These are phyloP conservation scores for Quercus rubra DNA, from an alignment of 306 rosid genomes.

Conservation along the genomic window DNA sequence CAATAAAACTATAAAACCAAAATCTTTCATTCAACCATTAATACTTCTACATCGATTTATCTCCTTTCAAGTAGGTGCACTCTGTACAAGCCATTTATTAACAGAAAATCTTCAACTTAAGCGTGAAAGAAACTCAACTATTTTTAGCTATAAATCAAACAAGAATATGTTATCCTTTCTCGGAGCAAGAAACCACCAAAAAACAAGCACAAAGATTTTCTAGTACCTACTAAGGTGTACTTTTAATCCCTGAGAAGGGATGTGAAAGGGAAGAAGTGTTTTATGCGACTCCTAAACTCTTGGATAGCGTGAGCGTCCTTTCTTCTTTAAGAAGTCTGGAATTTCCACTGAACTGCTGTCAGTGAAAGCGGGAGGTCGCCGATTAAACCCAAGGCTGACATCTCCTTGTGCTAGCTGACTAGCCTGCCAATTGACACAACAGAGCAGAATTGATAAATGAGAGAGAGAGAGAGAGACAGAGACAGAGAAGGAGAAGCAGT, in stretches of 20 bases:
- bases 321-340: conserved; percentile 94
- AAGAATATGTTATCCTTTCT: conserved; percentile 25
- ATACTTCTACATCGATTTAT: neutral
- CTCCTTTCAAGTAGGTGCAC: neutral
- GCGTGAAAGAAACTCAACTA: conserved; percentile 21
- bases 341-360: conserved; percentile 80
- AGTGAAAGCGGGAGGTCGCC: conserved; percentile 52
- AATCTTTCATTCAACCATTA: conserved; percentile 4
- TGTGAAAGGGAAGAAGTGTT: conserved; percentile 16
- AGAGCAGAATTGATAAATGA: conserved; percentile 10
- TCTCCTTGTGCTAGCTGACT: conserved; percentile 65
- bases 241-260: conserved; percentile 34
- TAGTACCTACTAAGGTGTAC: conserved; percentile 33
- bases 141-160: conserved; percentile 33
- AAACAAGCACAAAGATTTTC: conserved; percentile 21
- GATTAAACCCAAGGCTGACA: conserved; percentile 38
- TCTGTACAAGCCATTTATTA: conserved; percentile 30
- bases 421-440: conserved; percentile 47
- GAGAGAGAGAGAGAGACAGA: neutral
- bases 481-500: conserved; percentile 13
- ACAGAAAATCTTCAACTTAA: neutral
- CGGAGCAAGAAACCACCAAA: conserved; percentile 40
- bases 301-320: conserved; percentile 93
- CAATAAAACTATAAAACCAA: neutral
- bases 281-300: conserved; percentile 46